These are phyloP conservation scores for Naegleria gruberi DNA, from an alignment of 208 protist genomes.

Conservation along the genomic window DNA sequence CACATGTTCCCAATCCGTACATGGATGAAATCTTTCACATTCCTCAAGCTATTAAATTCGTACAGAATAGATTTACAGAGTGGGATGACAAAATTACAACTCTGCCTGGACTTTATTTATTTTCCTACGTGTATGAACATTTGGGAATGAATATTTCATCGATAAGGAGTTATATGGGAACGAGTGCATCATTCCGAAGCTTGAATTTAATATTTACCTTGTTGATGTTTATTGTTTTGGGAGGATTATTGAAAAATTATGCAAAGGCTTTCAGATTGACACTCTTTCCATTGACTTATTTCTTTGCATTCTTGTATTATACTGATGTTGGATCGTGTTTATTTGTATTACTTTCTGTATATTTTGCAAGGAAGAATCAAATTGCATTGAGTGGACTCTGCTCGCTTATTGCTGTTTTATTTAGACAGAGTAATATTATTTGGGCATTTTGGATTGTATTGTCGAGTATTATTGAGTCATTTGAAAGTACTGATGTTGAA, in stretches of 20 bases:
- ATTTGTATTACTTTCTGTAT: slow-evolving; percentile 22
- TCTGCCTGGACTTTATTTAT: slow-evolving; percentile 36
- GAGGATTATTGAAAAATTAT: not conserved
- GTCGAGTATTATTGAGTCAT: not conserved
- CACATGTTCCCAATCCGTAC: not conserved
- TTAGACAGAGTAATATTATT: slow-evolving; percentile 40
- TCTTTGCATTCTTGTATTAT: slow-evolving; percentile 36
- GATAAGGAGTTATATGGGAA: not conserved
- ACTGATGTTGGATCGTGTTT: slow-evolving; percentile 32
- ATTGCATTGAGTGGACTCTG: slow-evolving; percentile 14
- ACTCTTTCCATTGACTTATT: slow-evolving; percentile 26
- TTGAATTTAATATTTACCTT: slow-evolving; percentile 15
- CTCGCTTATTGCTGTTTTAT: slow-evolving; percentile 23
- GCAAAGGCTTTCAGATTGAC: not conserved
- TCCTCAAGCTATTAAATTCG: slow-evolving; percentile 24
- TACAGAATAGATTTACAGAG: not conserved
- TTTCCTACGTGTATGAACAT: not conserved
- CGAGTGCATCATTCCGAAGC: not conserved
- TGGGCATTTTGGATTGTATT: slow-evolving; percentile 34
- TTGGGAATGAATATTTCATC: not conserved
- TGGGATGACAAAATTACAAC: slow-evolving; percentile 41
- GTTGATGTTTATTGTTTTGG: not conserved
- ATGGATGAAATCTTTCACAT: slow-evolving; percentile 40
- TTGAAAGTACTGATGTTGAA: not conserved
- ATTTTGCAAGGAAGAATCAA: not conserved